A percentile compares a stretch with the other conserved stretches of the same genome.
Conservation (phyloP, 2,329 filamentous ascomycete species). For the Diaporthe velutina region DNA sequence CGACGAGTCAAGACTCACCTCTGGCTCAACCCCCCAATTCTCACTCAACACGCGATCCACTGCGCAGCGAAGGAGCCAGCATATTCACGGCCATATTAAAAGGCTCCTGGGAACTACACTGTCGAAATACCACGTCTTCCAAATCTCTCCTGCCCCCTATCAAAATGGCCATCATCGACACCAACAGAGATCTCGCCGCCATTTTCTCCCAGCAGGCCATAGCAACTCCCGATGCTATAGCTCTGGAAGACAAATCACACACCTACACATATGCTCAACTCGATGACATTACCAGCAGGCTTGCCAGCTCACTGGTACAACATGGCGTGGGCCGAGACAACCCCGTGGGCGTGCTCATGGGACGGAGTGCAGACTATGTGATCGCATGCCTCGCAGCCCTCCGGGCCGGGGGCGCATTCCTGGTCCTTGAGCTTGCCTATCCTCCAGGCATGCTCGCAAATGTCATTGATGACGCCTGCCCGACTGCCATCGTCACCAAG, state of each 20-base stretch:
- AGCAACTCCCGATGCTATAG: conserved; percentile 76
- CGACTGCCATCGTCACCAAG: conserved; percentile 78
- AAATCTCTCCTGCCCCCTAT: not conserved
- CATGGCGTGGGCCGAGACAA: conserved; percentile 80
- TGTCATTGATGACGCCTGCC: conserved; percentile 81
- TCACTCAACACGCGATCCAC: not conserved
- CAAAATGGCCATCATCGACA: conserved; percentile 76
- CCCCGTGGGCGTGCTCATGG: conserved; percentile 81
- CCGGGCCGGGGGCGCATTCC: conserved; percentile 82
- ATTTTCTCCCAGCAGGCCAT: conserved; percentile 78
- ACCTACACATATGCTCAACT: conserved; percentile 81
- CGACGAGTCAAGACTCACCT: conserved; percentile 26
- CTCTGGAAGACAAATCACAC: conserved; percentile 77
- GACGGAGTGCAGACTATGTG: conserved; percentile 82
- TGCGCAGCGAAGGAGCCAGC: not conserved
- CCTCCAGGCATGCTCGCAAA: conserved; percentile 80
- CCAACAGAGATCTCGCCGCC: conserved; percentile 77
- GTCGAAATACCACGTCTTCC: not conserved
- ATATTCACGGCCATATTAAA: not conserved
- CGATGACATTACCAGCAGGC: conserved; percentile 73
- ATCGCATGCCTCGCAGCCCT: conserved; percentile 84
- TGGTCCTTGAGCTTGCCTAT: conserved; percentile 85
- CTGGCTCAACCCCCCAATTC: not conserved
- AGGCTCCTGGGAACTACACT: not conserved
- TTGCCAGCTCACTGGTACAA: conserved; percentile 73